Base-by-base conservation (phyloP, 1,284 basidiomycete species). In the Austropuccinia psidii region DNA sequence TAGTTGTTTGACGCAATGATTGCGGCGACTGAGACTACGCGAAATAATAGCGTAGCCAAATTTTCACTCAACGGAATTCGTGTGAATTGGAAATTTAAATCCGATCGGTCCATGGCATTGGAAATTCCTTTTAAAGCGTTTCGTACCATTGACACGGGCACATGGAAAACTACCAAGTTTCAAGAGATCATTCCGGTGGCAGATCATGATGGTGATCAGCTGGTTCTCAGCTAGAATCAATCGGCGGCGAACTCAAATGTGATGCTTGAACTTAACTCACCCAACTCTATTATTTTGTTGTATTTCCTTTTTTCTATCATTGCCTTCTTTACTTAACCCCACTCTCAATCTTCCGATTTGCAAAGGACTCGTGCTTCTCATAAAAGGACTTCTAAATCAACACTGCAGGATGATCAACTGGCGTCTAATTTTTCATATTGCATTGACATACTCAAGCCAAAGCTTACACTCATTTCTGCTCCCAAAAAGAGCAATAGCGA, bases 151-250 rank as follows among this genome's bases (percentile, higher is more conserved):
- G 96, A 95, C 80, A 98, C 89, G 4, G 85, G 90, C 58, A 86
- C 89, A 0, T 90, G 91, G 7, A 85, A 84, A 72, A 79, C 79
- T 19, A 90, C 91, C 21, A 90, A 87, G 78, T 98, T 95, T 83
- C 86, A 94, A 58, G 95, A 98, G 80, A 94, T 98, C 74, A 90
- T 98, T 75, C 96, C 96, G 0, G 89, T 92, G 15, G 89, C 91
- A 35, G 85, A 88, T 75, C 91, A 97, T 79, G 87, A 90, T 76
- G 87, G 93, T 35, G 93, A 97, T 77, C 96, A 95, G 76, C 90
- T 98, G 79, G 97, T 97, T 90, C 81, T 98, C 55, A 86, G 94
- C 73, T 98, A 91, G 80, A 90, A 91, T 3, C 86, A 86, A 77
- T 85, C 91, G 7, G 80, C 82, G 29, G 81, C 82, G 27, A 84